Evolutionary conservation across 2,329 filamentous ascomycete genomes (phyloP).

Genomic region (Ceratocystiopsis minuta): DNA sequence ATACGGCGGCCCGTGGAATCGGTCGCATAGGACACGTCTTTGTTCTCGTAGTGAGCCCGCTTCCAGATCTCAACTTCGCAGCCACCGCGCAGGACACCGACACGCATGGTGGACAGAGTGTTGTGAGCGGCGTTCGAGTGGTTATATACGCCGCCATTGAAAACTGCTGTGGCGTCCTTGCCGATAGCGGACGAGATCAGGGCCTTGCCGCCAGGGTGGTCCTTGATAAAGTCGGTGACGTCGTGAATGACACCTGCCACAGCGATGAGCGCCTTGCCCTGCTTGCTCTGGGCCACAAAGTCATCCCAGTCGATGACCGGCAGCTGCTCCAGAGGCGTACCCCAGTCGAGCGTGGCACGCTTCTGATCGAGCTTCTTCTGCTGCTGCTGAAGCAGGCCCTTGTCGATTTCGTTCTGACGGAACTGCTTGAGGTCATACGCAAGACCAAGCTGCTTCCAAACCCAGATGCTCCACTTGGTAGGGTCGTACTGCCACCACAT

Average conservation of each 20-base stretch:
- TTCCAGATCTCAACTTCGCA: slow-evolving; percentile 91
- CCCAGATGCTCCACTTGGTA: slow-evolving; percentile 77
- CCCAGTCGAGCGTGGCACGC: slow-evolving; percentile 70
- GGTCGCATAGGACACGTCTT: slow-evolving; percentile 62
- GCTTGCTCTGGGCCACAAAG: slow-evolving; percentile 60
- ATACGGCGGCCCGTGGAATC: slow-evolving; percentile 69
- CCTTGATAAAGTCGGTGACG: slow-evolving; percentile 66
- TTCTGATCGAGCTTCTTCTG: slow-evolving; percentile 90
- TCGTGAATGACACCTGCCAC: slow-evolving; percentile 78
- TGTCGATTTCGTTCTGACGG: slow-evolving; percentile 81
- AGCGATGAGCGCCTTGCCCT: slow-evolving; percentile 57
- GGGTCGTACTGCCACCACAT: slow-evolving; percentile 85
- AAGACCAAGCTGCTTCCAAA: slow-evolving; percentile 68
- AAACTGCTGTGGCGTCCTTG: slow-evolving; percentile 78
- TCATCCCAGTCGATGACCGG: slow-evolving; percentile 78
- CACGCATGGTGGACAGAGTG: slow-evolving; percentile 70
- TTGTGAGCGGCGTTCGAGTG: slow-evolving; percentile 87
- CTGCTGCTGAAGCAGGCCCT: slow-evolving; percentile 71
- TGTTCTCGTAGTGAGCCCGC: slow-evolving; percentile 66
- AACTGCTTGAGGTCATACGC: slow-evolving; percentile 83
- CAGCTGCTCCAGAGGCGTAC: slow-evolving; percentile 66
- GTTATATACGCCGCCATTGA: slow-evolving; percentile 81
- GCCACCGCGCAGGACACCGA: slow-evolving; percentile 70
- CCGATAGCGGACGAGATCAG: slow-evolving; percentile 69
- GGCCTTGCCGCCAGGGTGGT: slow-evolving; percentile 78